phyloP scores from a whole-genome alignment of 768 basidiomycete genomes.

The Russula emetica region DNA sequence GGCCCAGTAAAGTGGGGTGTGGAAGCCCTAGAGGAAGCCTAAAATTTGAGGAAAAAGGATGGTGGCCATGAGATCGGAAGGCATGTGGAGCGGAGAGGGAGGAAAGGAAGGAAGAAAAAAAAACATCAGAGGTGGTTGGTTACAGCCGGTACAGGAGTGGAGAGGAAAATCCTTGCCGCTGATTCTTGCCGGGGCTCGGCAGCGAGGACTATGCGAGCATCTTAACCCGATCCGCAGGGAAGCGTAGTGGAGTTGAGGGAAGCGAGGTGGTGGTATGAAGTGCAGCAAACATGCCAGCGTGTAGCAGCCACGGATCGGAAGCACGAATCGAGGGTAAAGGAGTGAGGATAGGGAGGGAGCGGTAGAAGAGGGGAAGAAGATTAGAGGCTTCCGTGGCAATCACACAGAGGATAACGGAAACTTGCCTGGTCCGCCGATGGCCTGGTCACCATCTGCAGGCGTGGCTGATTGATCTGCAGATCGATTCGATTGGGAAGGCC shows the following conservation, averaged over 20 bases:
- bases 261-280: constrained; percentile 13
- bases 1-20: constrained; percentile 29
- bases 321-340: constrained; percentile 22
- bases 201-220: constrained; percentile 16
- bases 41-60: constrained; percentile 7
- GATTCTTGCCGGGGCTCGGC: constrained; percentile 24
- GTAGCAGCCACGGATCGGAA: constrained; percentile 24
- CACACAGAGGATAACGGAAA: constrained; percentile 22
- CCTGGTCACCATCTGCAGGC: constrained; percentile 16
- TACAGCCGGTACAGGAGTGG: constrained; percentile 15
- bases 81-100: constrained; percentile 15
- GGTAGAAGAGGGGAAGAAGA: constrained; percentile 26
- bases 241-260: constrained; percentile 7
- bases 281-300: constrained; percentile 21
- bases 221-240: constrained; percentile 22
- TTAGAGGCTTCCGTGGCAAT: constrained; percentile 25
- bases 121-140: constrained; percentile 28
- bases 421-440: constrained; percentile 26
- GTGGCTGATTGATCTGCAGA: constrained; percentile 27
- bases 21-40: constrained; percentile 23
- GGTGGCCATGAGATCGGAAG: constrained; percentile 3
- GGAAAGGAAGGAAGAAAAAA: constrained; percentile 4
- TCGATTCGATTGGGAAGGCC: constrained; percentile 20
- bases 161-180: constrained; percentile 28
- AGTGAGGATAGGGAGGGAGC: constrained; percentile 9